phyloP scores from a whole-genome alignment of 2,329 filamentous ascomycete genomes.

The Zarea fungicola region DNA sequence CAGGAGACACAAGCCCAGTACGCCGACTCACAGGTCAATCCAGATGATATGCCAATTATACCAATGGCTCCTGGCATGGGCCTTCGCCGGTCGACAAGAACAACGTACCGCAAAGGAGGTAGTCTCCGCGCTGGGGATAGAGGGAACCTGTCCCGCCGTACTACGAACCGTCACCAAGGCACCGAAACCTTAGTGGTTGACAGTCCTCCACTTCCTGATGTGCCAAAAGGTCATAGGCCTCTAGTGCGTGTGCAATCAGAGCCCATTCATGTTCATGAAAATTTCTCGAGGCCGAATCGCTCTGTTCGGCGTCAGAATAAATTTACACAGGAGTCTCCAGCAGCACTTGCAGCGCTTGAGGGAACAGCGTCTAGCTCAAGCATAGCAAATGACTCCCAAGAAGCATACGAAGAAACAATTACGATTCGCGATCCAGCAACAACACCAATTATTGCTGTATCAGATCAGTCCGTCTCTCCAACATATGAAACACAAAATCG shows the following conservation, averaged over 20 bases:
- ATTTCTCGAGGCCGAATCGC: slow-evolving; percentile 56
- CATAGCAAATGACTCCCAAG: slow-evolving; percentile 17
- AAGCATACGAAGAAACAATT: slow-evolving; percentile 27
- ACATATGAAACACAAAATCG: slow-evolving; percentile 17
- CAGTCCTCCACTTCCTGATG: slow-evolving; percentile 35
- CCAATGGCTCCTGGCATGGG: slow-evolving; percentile 72
- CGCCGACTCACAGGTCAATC: slow-evolving; percentile 35
- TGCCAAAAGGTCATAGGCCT: slow-evolving; percentile 44
- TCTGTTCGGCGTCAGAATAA: slow-evolving; percentile 44
- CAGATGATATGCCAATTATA: slow-evolving; percentile 80
- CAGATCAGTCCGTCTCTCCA: slow-evolving; percentile 58
- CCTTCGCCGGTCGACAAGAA: slow-evolving; percentile 83
- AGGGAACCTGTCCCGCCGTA: slow-evolving; percentile 68
- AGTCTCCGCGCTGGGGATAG: slow-evolving; percentile 78
- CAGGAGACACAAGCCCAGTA: slow-evolving; percentile 48
- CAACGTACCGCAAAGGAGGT: slow-evolving; percentile 80
- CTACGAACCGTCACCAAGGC: slow-evolving; percentile 57
- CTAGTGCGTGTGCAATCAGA: slow-evolving; percentile 66
- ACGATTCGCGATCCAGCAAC: slow-evolving; percentile 30
- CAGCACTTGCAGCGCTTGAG: slow-evolving; percentile 43
- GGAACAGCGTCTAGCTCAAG: slow-evolving; percentile 29
- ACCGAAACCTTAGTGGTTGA: slow-evolving; percentile 37
- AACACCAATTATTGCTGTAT: slow-evolving; percentile 39
- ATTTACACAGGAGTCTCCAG: slow-evolving; percentile 40
- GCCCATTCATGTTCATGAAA: slow-evolving; percentile 51